Evolutionary conservation across 2,329 filamentous ascomycete species (phyloP), one percentile per base, ranked within the genome.

Genomic region (Aphanoascus verrucosus): DNA sequence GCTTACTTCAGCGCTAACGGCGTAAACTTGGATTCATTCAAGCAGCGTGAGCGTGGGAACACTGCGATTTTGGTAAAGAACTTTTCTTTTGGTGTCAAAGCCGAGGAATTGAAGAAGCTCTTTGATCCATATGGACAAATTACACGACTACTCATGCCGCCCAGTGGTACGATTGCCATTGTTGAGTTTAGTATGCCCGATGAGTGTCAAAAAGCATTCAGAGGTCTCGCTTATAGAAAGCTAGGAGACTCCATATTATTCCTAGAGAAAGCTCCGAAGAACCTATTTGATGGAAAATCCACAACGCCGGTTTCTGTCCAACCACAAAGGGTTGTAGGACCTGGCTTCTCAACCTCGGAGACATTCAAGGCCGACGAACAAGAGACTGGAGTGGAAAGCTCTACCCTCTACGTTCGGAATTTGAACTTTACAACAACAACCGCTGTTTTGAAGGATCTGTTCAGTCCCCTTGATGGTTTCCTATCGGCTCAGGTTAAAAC

Each of bases 341-440:
- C 71, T 60, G 68, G 67, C 41, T 72, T 70, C 60, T 71, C 64
- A 37, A 70, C 68, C 3, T 64, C 69, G 5, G 69, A 72, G 54
- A 71, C 69, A 4, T 72, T 72, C 48, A 56, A 52, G 28, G 52
- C 68, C 14, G 68, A 68, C 23, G 69, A 72, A 46, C 55, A 61
- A 34, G 68, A 69, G 46, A 59, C 63, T 28, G 57, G 57, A 5
- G 63, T 75, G 8, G 81, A 87, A 62, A 85, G 85, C 14, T 81
- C 82, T n/a, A 94, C 91, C 3, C 75, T 98, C 14, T 97, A 93
- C 69, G 84, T 98, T 61, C 85, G 89, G 65, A 97, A 97, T 70
- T 78, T 98, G 62, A 94, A 90, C 74, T 98, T 97, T 71, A 75
- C 82, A 52, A 98, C 93, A 1, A 90, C 86, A 9, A 89, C 83